phyloP scores from a whole-genome alignment of 495 filamentous ascomycete genomes.

The Aspergillus carlsbadensis region DNA sequence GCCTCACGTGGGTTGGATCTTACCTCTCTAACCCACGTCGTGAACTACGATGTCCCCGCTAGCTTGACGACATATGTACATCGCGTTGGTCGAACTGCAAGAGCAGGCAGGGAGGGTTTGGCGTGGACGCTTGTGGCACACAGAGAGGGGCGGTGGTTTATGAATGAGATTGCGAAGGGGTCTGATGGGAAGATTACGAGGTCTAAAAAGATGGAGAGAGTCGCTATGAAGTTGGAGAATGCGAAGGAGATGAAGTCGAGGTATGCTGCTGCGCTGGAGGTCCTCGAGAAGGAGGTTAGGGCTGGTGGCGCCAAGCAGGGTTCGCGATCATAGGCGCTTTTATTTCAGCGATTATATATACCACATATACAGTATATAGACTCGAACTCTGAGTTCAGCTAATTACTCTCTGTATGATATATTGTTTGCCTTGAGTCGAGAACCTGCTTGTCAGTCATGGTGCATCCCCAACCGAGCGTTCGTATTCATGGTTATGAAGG shows the following conservation, averaged over 20 bases:
- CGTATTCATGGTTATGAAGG: too few relatives aligned
- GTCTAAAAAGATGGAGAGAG: constrained; percentile 38
- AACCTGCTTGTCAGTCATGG: too few relatives aligned
- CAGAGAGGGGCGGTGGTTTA: constrained; percentile 83
- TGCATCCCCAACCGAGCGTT: too few relatives aligned
- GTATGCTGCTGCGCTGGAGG: constrained; percentile 60
- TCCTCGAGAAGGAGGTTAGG: constrained; percentile 45
- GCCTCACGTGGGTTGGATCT: constrained; percentile 93
- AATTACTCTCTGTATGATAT: too few relatives aligned
- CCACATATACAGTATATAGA: not conserved
- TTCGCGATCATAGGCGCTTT: not conserved
- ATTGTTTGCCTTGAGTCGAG: too few relatives aligned
- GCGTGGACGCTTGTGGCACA: constrained; percentile 82
- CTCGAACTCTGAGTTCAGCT: too few relatives aligned
- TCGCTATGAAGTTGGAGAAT: constrained; percentile 42
- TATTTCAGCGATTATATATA: not conserved
- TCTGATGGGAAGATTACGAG: constrained; percentile 44
- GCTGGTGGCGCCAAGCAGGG: constrained; percentile 12
- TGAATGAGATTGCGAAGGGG: constrained; percentile 65
- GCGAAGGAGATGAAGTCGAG: constrained; percentile 49
- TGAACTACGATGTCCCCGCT: constrained; percentile 92
- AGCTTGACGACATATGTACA: constrained; percentile 84
- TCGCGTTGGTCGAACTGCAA: constrained; percentile 86
- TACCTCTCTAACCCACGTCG: constrained; percentile 71
- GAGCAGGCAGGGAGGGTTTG: constrained; percentile 72